These are phyloP conservation scores for Globisporangium barbulae DNA, from an alignment of 352 stramenopile genomes.

Conservation along the genomic window DNA sequence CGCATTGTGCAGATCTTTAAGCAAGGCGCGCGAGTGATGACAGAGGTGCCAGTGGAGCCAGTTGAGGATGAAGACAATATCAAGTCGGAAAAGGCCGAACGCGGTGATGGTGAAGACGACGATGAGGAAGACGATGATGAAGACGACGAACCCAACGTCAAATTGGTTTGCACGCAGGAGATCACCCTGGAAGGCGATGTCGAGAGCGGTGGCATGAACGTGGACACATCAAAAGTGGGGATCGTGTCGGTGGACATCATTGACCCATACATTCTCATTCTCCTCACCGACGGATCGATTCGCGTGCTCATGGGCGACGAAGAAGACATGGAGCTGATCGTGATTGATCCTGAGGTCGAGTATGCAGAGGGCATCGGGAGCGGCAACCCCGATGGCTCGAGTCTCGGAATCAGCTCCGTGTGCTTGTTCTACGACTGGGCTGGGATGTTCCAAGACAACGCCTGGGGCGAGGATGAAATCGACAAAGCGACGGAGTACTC, in stretches of 20 bases:
- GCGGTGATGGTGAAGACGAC: constrained; percentile 21
- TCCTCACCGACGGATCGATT: constrained; percentile 79
- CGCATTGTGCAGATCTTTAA: constrained; percentile 88
- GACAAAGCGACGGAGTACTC: constrained; percentile 17
- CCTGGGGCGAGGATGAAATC: constrained; percentile 50
- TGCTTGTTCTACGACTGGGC: constrained; percentile 86
- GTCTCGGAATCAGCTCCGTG: constrained; percentile 47
- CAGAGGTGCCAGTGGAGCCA: constrained; percentile 46
- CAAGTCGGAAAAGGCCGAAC: constrained; percentile 23
- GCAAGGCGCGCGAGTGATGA: constrained; percentile 80
- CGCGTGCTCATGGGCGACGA: constrained; percentile 78
- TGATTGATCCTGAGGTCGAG: constrained; percentile 70
- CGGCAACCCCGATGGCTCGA: constrained; percentile 18
- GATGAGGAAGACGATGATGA: constrained; percentile 44
- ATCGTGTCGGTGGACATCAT: constrained; percentile 84
- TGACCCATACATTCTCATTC: constrained; percentile 78
- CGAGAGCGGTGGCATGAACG: constrained; percentile 81
- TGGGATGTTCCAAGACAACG: constrained; percentile 69
- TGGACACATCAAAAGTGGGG: constrained; percentile 62
- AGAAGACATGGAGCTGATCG: constrained; percentile 78
- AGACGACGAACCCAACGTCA: constrained; percentile 56
- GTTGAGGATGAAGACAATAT: not conserved
- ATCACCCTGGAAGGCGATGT: constrained; percentile 79
- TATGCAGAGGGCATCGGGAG: constrained; percentile 49
- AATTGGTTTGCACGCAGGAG: constrained; percentile 79